A percentile compares a stretch with the other conserved stretches of the same genome.
Conservation (phyloP, 2,329 filamentous ascomycete species). For the Aspergillus costaricaensis region DNA sequence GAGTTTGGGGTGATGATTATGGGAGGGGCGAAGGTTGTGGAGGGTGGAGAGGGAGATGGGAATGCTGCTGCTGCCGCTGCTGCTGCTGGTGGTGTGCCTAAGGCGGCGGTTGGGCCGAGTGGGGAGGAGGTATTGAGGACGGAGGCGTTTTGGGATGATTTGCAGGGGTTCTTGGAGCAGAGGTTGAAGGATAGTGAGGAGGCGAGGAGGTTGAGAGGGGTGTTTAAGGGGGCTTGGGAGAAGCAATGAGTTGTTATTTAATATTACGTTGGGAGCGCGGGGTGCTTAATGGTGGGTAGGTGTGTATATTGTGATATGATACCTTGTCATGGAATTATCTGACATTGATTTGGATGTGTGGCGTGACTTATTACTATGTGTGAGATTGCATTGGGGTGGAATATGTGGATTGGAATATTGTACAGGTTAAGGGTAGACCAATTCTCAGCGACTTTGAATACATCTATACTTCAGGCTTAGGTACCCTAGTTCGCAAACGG, state of each 20-base stretch:
- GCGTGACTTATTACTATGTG: background rate
- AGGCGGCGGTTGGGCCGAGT: conserved; percentile 56
- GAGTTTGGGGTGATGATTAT: conserved; percentile 90
- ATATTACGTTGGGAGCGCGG: background rate
- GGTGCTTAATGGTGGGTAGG: background rate
- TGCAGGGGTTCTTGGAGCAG: conserved; percentile 78
- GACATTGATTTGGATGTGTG: background rate
- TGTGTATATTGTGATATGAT: conserved; percentile 6
- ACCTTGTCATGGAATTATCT: background rate
- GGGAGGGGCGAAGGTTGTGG: conserved; percentile 61
- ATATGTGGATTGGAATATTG: background rate
- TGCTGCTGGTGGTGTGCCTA: conserved; percentile 17
- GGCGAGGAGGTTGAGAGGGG: conserved; percentile 63
- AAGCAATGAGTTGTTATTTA: background rate
- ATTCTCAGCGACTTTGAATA: background rate
- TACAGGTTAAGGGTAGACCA: background rate
- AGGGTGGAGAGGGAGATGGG: conserved; percentile 21
- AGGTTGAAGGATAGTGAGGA: conserved; percentile 69
- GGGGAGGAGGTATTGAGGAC: conserved; percentile 64
- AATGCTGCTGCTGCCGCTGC: conserved; percentile 8
- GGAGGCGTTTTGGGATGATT: conserved; percentile 81
- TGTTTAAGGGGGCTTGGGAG: conserved; percentile 72
- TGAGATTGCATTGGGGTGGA: background rate
- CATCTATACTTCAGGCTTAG: background rate
- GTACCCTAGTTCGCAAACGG: background rate